Conservation (phyloP, 2,329 filamentous ascomycete genomes). For the Penicillium sp. region DNA sequence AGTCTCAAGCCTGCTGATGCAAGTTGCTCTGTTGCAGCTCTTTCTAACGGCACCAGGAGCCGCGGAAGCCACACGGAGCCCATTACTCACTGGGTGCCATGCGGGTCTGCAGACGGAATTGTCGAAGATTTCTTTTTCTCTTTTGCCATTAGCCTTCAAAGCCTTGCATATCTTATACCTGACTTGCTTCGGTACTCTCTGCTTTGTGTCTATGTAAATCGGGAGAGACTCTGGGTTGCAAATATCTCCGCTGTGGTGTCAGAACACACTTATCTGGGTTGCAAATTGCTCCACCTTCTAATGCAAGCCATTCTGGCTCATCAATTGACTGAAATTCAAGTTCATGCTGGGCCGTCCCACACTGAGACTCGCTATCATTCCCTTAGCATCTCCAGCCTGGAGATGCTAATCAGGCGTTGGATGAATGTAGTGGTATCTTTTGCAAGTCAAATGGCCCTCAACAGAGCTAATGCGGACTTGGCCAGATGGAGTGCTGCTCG, state of each 20-base stretch:
- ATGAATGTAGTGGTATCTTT: too few relatives aligned
- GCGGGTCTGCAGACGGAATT: constrained; percentile 9
- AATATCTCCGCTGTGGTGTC: not conserved
- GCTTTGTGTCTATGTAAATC: not conserved
- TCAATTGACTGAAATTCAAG: too few relatives aligned
- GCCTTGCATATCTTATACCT: constrained; percentile 16
- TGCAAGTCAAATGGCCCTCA: too few relatives aligned
- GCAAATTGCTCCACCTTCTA: constrained; percentile 1
- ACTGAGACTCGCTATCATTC: too few relatives aligned
- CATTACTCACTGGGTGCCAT: constrained; percentile 1
- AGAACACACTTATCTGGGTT: not conserved
- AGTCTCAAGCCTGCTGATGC: constrained; percentile 11
- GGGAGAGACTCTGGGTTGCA: not conserved
- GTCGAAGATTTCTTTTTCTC: constrained; percentile 15
- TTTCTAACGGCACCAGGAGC: not conserved
- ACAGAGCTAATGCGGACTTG: too few relatives aligned
- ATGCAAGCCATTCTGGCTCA: constrained; percentile 7
- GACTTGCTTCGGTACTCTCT: not conserved
- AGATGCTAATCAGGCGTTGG: too few relatives aligned
- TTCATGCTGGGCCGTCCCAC: too few relatives aligned
- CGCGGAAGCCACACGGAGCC: constrained; percentile 2
- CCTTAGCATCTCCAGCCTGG: too few relatives aligned
- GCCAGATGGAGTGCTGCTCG: too few relatives aligned
- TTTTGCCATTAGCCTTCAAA: constrained; percentile 8
- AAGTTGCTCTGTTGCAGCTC: constrained; percentile 6